phyloP scores from a whole-genome alignment of 2,329 filamentous ascomycete genomes.

The Aspergillus neoniger region DNA sequence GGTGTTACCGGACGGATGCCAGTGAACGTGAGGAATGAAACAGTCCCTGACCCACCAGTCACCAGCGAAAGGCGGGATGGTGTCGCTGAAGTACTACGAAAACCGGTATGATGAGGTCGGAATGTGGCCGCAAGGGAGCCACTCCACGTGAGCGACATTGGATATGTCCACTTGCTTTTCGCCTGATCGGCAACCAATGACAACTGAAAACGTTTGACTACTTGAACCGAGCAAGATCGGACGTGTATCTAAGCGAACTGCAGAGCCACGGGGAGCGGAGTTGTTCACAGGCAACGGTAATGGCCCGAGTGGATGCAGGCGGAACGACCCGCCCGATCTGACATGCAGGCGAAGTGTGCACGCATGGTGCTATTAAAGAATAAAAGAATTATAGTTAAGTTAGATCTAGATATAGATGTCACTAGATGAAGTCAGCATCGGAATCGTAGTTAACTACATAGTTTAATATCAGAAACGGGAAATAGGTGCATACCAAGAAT shows the following conservation, averaged over 20 bases:
- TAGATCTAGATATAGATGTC: too few species aligned
- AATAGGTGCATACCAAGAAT: too few species aligned
- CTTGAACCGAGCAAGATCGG: neutral
- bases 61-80: constrained; percentile 7
- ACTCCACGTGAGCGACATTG: neutral
- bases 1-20: constrained; percentile 13
- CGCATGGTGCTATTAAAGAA: too few species aligned
- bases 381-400: too few species aligned
- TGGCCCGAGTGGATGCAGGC: constrained; percentile 10
- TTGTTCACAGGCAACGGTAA: neutral
- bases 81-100: constrained; percentile 2
- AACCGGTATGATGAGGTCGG: constrained; percentile 7
- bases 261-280: neutral
- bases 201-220: neutral
- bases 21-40: neutral
- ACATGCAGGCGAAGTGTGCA: neutral
- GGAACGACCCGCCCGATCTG: constrained; percentile 11
- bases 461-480: too few species aligned
- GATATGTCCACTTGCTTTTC: neutral
- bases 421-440: too few species aligned
- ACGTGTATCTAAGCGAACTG: neutral
- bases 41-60: constrained; percentile 11
- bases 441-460: too few species aligned
- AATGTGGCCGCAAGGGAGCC: constrained; percentile 2
- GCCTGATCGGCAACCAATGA: neutral